Evolutionary conservation across 805 yeast genomes (phyloP), one percentile per base, ranked within the genome.

Genomic region (Spathaspora girioi): DNA sequence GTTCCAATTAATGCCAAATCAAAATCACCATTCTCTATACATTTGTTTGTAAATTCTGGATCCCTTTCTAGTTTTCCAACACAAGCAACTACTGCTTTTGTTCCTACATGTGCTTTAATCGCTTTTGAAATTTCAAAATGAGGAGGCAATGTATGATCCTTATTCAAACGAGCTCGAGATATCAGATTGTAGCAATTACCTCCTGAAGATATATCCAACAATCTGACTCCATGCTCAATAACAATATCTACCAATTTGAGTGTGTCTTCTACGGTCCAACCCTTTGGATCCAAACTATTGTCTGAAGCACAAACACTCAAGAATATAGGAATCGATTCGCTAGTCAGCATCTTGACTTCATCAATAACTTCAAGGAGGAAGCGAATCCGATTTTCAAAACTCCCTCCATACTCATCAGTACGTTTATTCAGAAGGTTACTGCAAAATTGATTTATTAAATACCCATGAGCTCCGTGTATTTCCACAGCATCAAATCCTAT

Each of bases 391-490:
- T 82, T 82, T 58, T 81, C 86, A 49, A 82, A 68, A 1, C 78
- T 67, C 7, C 87, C 88, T 41, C 88, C 89, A 56, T 82, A 84
- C 54, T 76, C 70, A 59, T 84, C 89, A 1, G 78, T 76, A 59
- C 89, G 73, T 50, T 68, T 61, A 65, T 85, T 83, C 26, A 77
- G 63, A 41, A 60, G 55, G 1, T 66, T 63, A 27, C 79, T 73
- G 50, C 79, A 56, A 56, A 84, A 82, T 57, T 75, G 71, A 58
- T 73, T 68, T 35, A 78, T 53, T 46, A 84, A 62, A 58, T 79
- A 82, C 1, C 89, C 89, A 61, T 83, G 82, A 18, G 89, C 89
- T 41, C 71, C 71, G 63, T 84, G 88, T 46, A 84, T 68, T 60
- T 83, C 88, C 44, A 86, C 79, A 55, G 84, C 84, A 63, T 86